A percentile compares a stretch with the other conserved stretches of the same genome.
These are phyloP conservation scores for Excoecaria agallocha DNA, from an alignment of 345 rosid genomes.

Conservation along the genomic window DNA sequence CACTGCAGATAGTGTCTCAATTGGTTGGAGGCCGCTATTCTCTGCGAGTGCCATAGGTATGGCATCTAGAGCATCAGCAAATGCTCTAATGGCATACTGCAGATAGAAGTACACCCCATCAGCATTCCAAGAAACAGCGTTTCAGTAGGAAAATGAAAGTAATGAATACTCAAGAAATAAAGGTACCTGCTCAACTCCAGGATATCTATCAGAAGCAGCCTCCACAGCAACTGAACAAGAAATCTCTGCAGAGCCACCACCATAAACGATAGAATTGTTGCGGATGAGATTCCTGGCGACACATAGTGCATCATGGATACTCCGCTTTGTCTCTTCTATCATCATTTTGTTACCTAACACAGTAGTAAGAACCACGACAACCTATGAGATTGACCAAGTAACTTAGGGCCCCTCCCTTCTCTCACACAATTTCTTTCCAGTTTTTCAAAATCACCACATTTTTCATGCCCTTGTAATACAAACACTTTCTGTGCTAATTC, in stretches of 20 bases:
- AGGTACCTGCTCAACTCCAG: constrained; percentile 92
- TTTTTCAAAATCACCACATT: not conserved
- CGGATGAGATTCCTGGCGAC: constrained; percentile 95
- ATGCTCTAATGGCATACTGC: constrained; percentile 94
- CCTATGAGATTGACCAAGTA: constrained; percentile 7
- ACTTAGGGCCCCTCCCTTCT: not conserved
- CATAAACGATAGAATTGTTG: constrained; percentile 88
- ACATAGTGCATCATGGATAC: constrained; percentile 91
- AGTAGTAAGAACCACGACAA: constrained; percentile 21
- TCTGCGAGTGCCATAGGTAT: constrained; percentile 97
- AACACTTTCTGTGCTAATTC: not conserved
- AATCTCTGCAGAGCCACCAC: constrained; percentile 96
- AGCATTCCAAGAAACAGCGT: not conserved
- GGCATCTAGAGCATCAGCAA: constrained; percentile 88
- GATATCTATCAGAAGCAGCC: constrained; percentile 82
- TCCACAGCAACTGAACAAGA: constrained; percentile 91
- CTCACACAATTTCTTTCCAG: not conserved
- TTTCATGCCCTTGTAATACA: not conserved
- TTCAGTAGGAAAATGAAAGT: not conserved
- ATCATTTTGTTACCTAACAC: constrained; percentile 89
- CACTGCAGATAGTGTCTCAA: constrained; percentile 89
- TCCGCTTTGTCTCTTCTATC: constrained; percentile 96
- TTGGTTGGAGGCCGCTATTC: constrained; percentile 94
- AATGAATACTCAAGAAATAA: not conserved
- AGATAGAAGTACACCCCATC: not conserved